Evolutionary conservation across 2,329 filamentous ascomycete species (phyloP).

Genomic region (Diaporthe sp.): DNA sequence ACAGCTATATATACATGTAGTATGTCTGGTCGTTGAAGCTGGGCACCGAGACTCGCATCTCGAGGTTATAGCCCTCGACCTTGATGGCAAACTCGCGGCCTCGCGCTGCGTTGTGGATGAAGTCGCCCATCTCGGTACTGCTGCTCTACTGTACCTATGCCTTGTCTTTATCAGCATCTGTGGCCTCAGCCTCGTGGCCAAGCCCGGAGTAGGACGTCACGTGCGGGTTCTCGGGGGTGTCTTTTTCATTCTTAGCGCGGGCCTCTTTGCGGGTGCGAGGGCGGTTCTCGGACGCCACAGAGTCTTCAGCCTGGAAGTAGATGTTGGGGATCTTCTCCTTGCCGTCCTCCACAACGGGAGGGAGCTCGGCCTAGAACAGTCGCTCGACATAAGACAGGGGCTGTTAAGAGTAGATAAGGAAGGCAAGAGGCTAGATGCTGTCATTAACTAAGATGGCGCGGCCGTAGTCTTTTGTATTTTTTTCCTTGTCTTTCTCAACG

Average conservation of each 20-base stretch:
- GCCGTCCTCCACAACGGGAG: slow-evolving; percentile 72
- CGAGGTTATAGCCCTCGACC: slow-evolving; percentile 74
- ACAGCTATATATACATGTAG: slow-evolving; percentile 81
- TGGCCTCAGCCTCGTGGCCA: slow-evolving; percentile 67
- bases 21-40: slow-evolving; percentile 92
- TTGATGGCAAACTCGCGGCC: slow-evolving; percentile 87
- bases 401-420: slow-evolving; percentile 89
- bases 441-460: slow-evolving; percentile 49
- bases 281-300: slow-evolving; percentile 66
- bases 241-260: slow-evolving; percentile 41
- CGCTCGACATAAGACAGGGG: slow-evolving; percentile 91
- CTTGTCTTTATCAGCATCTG: slow-evolving; percentile 56
- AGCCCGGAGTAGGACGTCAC: slow-evolving; percentile 79
- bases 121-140: slow-evolving; percentile 92
- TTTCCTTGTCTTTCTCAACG: slow-evolving; percentile 51
- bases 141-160: slow-evolving; percentile 87
- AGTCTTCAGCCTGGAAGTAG: slow-evolving; percentile 83
- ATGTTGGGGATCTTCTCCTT: slow-evolving; percentile 78
- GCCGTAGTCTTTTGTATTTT: slow-evolving; percentile 43
- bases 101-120: slow-evolving; percentile 88
- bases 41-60: slow-evolving; percentile 84
- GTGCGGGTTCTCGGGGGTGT: slow-evolving; percentile 42
- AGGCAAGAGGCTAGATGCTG: slow-evolving; percentile 81
- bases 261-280: slow-evolving; percentile 47
- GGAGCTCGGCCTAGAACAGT: slow-evolving; percentile 88